These are phyloP conservation scores for Bifiguratus adelaidae DNA, from an alignment of 192 early-diverging fungal species.

Conservation along the genomic window DNA sequence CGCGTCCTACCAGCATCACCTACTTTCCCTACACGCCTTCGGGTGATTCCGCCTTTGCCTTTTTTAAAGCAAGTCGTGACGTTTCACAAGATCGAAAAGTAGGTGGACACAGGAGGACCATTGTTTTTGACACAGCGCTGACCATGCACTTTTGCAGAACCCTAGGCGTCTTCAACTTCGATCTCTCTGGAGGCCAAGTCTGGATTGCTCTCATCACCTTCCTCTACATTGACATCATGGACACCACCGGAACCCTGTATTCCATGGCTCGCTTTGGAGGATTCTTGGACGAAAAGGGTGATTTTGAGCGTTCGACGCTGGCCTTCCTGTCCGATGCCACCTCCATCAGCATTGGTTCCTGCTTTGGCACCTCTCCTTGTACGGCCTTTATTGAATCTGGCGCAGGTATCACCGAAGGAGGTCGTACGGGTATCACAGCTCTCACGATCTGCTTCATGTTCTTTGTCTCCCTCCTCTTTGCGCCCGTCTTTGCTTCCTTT, in stretches of 20 bases:
- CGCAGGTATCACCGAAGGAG: conserved; percentile 75
- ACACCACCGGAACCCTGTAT: conserved; percentile 78
- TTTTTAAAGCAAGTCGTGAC: conserved; percentile 61
- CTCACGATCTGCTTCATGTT: conserved; percentile 57
- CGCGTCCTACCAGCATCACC: conserved; percentile 50
- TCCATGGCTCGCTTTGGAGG: conserved; percentile 79
- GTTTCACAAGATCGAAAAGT: conserved; percentile 46
- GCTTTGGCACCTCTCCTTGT: conserved; percentile 63
- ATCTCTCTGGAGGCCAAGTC: conserved; percentile 42
- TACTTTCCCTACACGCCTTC: conserved; percentile 61
- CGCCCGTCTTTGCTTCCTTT: conserved; percentile 75
- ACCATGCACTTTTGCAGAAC: conserved; percentile 23
- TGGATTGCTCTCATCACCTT: conserved; percentile 81
- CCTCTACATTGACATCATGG: conserved; percentile 79
- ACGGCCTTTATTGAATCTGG: conserved; percentile 79
- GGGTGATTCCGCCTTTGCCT: conserved; percentile 54
- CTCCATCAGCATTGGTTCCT: conserved; percentile 52
- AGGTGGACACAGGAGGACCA: not conserved
- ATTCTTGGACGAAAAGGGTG: conserved; percentile 62
- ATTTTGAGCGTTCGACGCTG: conserved; percentile 63
- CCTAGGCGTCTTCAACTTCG: conserved; percentile 51
- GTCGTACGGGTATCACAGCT: conserved; percentile 65
- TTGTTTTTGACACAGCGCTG: too few species aligned
- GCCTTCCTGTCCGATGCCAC: conserved; percentile 69
- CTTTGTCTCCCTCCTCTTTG: conserved; percentile 71